Conservation (phyloP, 768 basidiomycete species). For the Xerocomellus chrysenteron region DNA sequence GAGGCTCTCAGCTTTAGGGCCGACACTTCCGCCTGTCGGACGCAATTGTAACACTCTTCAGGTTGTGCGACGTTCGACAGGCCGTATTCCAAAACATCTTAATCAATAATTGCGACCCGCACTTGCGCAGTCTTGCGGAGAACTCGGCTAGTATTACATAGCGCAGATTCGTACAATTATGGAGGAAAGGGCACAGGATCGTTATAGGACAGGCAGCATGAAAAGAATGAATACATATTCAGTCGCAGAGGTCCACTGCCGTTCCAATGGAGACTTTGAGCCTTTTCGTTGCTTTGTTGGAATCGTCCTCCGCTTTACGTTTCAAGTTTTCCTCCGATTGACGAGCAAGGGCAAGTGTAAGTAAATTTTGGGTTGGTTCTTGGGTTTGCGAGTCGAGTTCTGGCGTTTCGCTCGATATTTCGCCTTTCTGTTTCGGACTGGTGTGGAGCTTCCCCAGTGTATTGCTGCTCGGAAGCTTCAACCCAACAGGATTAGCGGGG, state of each 20-base stretch:
- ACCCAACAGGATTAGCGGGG: not conserved
- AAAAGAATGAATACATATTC: constrained; percentile 11
- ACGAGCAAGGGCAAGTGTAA: constrained; percentile 11
- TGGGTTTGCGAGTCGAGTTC: constrained; percentile 39
- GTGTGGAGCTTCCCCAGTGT: not conserved
- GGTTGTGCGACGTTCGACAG: not conserved
- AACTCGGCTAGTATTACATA: not conserved
- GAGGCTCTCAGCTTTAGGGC: constrained; percentile 34
- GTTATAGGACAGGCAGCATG: not conserved
- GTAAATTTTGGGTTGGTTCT: constrained; percentile 36
- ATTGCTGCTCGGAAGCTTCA: constrained; percentile 4
- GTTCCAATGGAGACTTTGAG: constrained; percentile 69
- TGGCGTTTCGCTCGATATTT: not conserved
- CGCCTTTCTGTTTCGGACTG: not conserved
- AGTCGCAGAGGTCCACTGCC: constrained; percentile 76
- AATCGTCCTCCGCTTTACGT: constrained; percentile 28
- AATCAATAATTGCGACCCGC: not conserved
- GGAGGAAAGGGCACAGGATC: not conserved
- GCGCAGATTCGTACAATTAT: not conserved
- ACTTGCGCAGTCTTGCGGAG: no score
- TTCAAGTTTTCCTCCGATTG: constrained; percentile 33
- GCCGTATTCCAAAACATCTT: not conserved
- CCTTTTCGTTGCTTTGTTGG: constrained; percentile 45
- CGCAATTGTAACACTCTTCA: no score
- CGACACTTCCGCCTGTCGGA: constrained; percentile 15